These are phyloP conservation scores for Lentinula raphanica DNA, from an alignment of 768 basidiomycete species.

Conservation along the genomic window DNA sequence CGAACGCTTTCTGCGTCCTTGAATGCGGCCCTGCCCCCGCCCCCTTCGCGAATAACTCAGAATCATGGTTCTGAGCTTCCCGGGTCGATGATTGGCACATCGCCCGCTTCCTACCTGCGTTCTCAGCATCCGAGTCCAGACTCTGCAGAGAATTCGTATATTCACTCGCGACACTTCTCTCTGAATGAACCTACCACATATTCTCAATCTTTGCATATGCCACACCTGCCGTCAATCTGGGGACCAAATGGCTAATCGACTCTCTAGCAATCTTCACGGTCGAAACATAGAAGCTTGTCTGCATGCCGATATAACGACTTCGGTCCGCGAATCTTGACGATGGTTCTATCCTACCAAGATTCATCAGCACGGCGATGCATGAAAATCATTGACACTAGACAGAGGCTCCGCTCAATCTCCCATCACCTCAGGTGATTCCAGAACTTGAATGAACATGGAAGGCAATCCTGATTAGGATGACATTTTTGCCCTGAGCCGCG, in stretches of 20 bases:
- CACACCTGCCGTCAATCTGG: conserved; percentile 30
- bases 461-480: neutral
- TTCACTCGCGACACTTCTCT: conserved; percentile 22
- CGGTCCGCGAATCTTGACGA: too few species aligned
- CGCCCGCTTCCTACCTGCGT: neutral
- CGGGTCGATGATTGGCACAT: neutral
- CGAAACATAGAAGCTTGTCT: too few species aligned
- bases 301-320: too few species aligned
- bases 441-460: too few species aligned
- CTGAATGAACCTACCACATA: conserved; percentile 24
- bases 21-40: neutral
- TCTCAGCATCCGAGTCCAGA: neutral
- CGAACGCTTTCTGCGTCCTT: neutral
- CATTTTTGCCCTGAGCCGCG: neutral
- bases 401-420: too few species aligned
- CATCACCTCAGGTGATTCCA: too few species aligned
- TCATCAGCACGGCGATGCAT: too few species aligned
- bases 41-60: neutral
- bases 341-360: too few species aligned
- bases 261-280: too few species aligned
- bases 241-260: conserved; percentile 25
- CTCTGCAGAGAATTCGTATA: conserved; percentile 11
- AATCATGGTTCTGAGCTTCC: neutral
- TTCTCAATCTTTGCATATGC: conserved; percentile 22
- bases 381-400: too few species aligned